Percentiles rank a stretch among this genome's conserved stretches.
Conservation (phyloP, 768 basidiomycete species). For the Tephrocybe sp. region DNA sequence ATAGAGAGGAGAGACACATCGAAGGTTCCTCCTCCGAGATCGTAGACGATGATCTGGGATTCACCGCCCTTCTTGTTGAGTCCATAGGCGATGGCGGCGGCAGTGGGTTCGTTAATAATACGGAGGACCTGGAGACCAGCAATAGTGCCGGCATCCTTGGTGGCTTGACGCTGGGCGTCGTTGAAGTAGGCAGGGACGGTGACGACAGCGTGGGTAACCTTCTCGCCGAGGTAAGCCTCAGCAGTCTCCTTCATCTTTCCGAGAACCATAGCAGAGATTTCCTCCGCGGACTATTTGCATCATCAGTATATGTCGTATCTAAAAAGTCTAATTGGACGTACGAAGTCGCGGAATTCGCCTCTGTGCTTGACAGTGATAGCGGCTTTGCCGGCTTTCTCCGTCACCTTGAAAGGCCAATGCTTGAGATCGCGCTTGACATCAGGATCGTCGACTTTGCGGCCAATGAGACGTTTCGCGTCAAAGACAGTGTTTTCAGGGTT, state of each 20-base stretch:
- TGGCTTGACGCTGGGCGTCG: conserved; percentile 98
- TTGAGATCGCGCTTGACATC: conserved; percentile 83
- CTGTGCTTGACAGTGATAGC: conserved; percentile 76
- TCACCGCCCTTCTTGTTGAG: conserved; percentile 95
- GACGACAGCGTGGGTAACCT: conserved; percentile 96
- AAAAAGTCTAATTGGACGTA: conserved; percentile 37
- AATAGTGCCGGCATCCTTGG: conserved; percentile 96
- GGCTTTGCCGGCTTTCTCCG: conserved; percentile 82
- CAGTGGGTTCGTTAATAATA: conserved; percentile 98
- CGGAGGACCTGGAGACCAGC: conserved; percentile 93
- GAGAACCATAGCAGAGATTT: conserved; percentile 94
- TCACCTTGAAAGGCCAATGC: conserved; percentile 88
- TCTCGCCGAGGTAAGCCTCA: conserved; percentile 94
- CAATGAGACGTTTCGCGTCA: conserved; percentile 95
- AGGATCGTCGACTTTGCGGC: conserved; percentile 78
- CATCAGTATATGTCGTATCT: background rate
- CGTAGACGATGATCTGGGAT: conserved; percentile 96
- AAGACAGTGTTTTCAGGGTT: conserved; percentile 95
- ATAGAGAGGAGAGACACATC: conserved; percentile 96
- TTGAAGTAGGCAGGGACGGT: conserved; percentile 99
- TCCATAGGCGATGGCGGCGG: conserved; percentile 97
- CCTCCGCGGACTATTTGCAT: conserved; percentile 76
- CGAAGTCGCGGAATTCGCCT: conserved; percentile 79
- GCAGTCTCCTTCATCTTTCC: conserved; percentile 99
- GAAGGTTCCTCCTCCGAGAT: conserved; percentile 98